Evolutionary conservation across 148 eudicot species (phyloP).

Genomic region (Hydrangea macrophylla): DNA sequence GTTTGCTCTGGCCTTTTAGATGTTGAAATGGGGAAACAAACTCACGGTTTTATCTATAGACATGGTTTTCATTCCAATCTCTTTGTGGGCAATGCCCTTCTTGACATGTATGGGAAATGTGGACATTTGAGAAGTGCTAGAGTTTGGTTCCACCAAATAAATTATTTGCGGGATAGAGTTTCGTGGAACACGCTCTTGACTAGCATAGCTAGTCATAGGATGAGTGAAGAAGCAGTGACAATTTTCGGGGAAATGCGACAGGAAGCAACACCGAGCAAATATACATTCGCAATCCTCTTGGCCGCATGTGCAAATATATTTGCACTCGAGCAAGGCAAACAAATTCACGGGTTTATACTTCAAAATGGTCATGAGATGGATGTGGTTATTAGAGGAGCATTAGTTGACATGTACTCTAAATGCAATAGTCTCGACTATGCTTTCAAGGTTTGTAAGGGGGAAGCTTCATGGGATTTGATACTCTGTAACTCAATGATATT

Average conservation of each 20-base stretch:
- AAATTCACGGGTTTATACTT: constrained; percentile 66
- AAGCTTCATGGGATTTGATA: constrained; percentile 42
- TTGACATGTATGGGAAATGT: constrained; percentile 84
- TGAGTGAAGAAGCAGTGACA: constrained; percentile 54
- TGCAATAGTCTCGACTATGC: constrained; percentile 56
- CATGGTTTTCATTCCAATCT: constrained; percentile 34
- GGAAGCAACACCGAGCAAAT: constrained; percentile 50
- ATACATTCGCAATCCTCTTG: constrained; percentile 60
- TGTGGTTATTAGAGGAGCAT: constrained; percentile 47
- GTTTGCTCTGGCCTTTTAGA: constrained; percentile 58
- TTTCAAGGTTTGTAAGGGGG: constrained; percentile 38
- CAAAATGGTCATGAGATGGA: constrained; percentile 58
- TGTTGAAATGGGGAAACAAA: constrained; percentile 71
- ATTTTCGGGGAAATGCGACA: constrained; percentile 53
- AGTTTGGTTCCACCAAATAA: constrained; percentile 56
- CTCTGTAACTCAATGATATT: constrained; percentile 66
- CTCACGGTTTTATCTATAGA: constrained; percentile 60
- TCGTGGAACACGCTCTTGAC: constrained; percentile 73
- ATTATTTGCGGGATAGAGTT: constrained; percentile 42
- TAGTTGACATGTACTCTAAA: constrained; percentile 82
- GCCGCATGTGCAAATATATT: constrained; percentile 66
- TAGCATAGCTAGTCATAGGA: constrained; percentile 39
- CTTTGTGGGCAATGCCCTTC: constrained; percentile 56
- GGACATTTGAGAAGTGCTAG: constrained; percentile 49
- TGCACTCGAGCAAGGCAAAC: constrained; percentile 55